Base-by-base conservation (phyloP, 805 yeast species). In the Sungouiozyma intestinalis region DNA sequence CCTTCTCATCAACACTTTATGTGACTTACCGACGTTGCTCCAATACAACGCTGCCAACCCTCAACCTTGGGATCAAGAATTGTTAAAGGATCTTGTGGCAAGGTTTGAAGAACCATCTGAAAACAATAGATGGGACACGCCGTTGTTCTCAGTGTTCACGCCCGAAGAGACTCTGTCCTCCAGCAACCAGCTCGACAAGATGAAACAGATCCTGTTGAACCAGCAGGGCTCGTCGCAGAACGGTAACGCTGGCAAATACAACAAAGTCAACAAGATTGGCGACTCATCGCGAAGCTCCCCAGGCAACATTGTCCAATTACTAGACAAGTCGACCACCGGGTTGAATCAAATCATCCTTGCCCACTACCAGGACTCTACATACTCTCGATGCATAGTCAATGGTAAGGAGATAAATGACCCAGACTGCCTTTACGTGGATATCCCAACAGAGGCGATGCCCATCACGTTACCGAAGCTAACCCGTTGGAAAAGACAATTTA, bases 31-130 rank as follows among this genome's bases (percentile, higher is more conserved):
- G 1, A 65, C 66, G 14, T 79, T 92, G 51, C 51, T 69, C 8
- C 71, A 76, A 43, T 80, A 88, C 83, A 85, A 85, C 57, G 32
- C 44, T 1, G 27, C 41, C 4, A 49, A 41, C 34, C 49, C 1
- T 24, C 42, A 3, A 47, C 60, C 65, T 13, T 87, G 95, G 95
- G 79, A 76, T 36, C 69, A 67, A 1, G 77, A 74, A 29, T 62
- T 85, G 20, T 65, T 87, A 33, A 70, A 71, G 14, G 88, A 81
- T 40, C 65, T 90, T 44, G 72, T 77, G 3, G 83, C 87, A 77
- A 64, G 98, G 45, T 92, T 80, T 56, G 98, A 92, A 62, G 98
- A 92, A 58, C 98, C 98, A 0, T 82, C 85, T 56, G 77, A 79
- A 27, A 74, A 76, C 53, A 76, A 81, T 20, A 66, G 96, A 45